Evolutionary conservation across 1,139 yeast species (phyloP).

Genomic region (Diutina siamensis): DNA sequence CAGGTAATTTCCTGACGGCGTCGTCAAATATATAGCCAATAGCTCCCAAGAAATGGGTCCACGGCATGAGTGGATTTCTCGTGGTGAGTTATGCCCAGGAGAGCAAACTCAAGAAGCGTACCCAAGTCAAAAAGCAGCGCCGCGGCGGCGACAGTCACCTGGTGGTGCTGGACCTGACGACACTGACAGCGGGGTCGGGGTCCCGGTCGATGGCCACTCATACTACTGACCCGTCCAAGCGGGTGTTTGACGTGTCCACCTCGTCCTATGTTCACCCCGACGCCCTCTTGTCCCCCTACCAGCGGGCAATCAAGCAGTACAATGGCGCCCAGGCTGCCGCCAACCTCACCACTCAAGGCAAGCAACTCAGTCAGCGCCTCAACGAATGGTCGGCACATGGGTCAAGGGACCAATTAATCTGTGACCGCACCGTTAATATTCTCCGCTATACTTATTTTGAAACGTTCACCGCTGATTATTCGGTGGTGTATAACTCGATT

Average conservation of each 20-base stretch:
- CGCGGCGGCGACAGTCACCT: neutral
- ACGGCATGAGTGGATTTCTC: neutral
- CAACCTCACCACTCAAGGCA: neutral
- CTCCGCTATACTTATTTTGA: constrained; percentile 9
- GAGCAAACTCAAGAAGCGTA: neutral
- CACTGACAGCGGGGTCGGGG: neutral
- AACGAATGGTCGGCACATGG: constrained; percentile 5
- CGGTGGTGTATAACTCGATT: neutral
- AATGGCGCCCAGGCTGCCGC: constrained; percentile 2
- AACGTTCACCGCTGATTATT: constrained; percentile 7
- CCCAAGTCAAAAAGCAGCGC: neutral
- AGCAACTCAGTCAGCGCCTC: neutral
- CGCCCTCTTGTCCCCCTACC: constrained; percentile 7
- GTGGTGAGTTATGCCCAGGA: neutral
- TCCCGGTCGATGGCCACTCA: neutral
- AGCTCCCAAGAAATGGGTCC: too few species aligned
- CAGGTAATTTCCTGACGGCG: neutral
- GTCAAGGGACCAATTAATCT: neutral
- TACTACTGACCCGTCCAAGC: too few species aligned
- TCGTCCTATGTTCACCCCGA: constrained; percentile 7
- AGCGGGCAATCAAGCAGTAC: constrained; percentile 7
- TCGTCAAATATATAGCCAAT: neutral
- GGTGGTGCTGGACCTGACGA: constrained; percentile 2
- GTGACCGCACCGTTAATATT: neutral
- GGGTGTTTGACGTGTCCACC: constrained; percentile 7